phyloP scores from a whole-genome alignment of 2,329 filamentous ascomycete genomes.

The Xylaria sp. region DNA sequence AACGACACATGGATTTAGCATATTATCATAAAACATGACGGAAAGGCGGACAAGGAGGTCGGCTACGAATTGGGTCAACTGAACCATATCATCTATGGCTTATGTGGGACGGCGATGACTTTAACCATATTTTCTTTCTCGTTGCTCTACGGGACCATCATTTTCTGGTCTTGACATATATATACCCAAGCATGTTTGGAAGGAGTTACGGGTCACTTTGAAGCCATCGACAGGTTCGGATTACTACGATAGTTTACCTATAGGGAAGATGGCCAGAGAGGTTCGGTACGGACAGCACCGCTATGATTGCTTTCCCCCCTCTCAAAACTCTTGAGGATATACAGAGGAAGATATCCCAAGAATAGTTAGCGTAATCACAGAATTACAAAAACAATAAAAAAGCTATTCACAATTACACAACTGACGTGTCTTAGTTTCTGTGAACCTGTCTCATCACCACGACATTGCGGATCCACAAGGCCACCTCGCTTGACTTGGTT shows the following conservation, averaged over 20 bases:
- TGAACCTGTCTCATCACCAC: neutral
- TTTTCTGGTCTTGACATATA: conserved; percentile 47
- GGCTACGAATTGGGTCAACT: conserved; percentile 42
- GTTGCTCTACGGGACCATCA: conserved; percentile 25
- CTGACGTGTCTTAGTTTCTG: neutral
- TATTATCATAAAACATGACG: conserved; percentile 46
- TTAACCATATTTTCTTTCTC: conserved; percentile 27
- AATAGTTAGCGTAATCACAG: conserved; percentile 39
- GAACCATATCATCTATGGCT: conserved; percentile 43
- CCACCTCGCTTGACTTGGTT: neutral
- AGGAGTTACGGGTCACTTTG: conserved; percentile 37
- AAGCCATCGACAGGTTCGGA: conserved; percentile 42
- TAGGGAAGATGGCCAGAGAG: conserved; percentile 34
- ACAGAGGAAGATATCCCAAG: conserved; percentile 35
- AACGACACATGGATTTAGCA: conserved; percentile 49
- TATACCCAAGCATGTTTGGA: conserved; percentile 50
- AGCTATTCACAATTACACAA: conserved; percentile 11
- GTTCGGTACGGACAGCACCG: conserved; percentile 43
- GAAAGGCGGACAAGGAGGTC: conserved; percentile 40
- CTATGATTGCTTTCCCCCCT: conserved; percentile 47
- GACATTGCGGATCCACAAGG: neutral
- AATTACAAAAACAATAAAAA: conserved; percentile 35
- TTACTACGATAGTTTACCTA: conserved; percentile 31
- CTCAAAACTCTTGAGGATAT: conserved; percentile 44
- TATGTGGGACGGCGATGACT: conserved; percentile 48